These are phyloP conservation scores for Ogataea glucozyma DNA, from an alignment of 805 yeast species.

Conservation along the genomic window DNA sequence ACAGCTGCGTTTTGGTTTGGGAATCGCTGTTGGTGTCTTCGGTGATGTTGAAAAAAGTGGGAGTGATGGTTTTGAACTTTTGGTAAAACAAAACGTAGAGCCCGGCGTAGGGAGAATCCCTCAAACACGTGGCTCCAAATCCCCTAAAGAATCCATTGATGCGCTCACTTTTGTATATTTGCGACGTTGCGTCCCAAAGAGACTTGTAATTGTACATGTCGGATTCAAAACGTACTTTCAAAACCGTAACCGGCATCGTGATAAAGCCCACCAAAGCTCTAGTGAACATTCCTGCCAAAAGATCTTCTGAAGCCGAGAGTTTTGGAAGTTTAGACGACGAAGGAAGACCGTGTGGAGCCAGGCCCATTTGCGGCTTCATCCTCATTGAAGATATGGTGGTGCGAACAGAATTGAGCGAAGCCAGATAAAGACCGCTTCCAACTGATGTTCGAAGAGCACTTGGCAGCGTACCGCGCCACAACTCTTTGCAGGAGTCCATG, in stretches of 20 bases:
- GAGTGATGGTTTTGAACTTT: constrained; percentile 59
- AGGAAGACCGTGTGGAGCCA: constrained; percentile 1
- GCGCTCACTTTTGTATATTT: constrained; percentile 56
- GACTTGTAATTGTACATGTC: constrained; percentile 70
- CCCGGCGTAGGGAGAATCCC: constrained; percentile 98
- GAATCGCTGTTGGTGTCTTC: too few relatives aligned
- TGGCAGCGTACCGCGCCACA: constrained; percentile 95
- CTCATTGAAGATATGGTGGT: constrained; percentile 43
- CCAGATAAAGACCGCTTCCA: constrained; percentile 85
- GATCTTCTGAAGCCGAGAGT: constrained; percentile 66
- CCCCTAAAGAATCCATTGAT: constrained; percentile 80
- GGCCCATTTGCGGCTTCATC: constrained; percentile 7
- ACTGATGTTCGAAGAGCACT: constrained; percentile 86
- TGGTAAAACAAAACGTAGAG: constrained; percentile 86
- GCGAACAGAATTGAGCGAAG: constrained; percentile 67
- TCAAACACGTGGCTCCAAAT: constrained; percentile 76
- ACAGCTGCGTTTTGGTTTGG: constrained; percentile 4
- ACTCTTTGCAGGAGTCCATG: constrained; percentile 45
- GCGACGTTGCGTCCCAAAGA: constrained; percentile 56
- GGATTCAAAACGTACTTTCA: constrained; percentile 89
- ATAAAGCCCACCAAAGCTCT: constrained; percentile 80
- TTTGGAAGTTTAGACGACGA: constrained; percentile 62
- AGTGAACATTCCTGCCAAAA: constrained; percentile 74
- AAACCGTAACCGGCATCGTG: constrained; percentile 92
- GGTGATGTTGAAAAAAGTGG: constrained; percentile 37